Percentiles rank a stretch among this genome's conserved stretches.
These are phyloP conservation scores for Hirsutella minnesotensis DNA, from an alignment of 2,329 filamentous ascomycete species.

Conservation along the genomic window DNA sequence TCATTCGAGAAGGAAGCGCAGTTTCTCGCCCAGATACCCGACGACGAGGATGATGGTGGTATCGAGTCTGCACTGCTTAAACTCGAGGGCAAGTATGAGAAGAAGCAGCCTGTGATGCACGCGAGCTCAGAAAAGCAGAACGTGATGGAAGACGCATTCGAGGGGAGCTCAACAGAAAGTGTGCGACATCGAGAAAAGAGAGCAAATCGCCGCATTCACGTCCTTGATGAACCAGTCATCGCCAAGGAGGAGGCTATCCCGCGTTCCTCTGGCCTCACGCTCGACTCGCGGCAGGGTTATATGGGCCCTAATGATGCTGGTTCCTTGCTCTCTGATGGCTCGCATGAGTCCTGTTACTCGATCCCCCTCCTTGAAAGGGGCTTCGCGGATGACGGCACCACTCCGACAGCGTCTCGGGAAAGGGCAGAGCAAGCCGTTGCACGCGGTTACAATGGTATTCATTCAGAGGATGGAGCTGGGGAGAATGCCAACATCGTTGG, in stretches of 20 bases:
- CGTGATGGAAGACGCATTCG: neutral
- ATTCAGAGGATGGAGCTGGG: conserved; percentile 11
- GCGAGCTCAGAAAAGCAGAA: neutral
- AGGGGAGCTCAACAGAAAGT: neutral
- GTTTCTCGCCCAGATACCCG: conserved; percentile 76
- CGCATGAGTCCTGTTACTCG: conserved; percentile 64
- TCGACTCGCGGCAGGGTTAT: conserved; percentile 11
- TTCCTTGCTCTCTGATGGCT: conserved; percentile 47
- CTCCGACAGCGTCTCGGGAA: conserved; percentile 26
- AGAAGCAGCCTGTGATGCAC: conserved; percentile 29
- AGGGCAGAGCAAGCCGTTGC: conserved; percentile 46
- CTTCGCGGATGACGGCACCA: conserved; percentile 36
- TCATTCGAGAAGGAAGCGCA: conserved; percentile 87
- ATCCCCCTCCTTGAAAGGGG: conserved; percentile 65
- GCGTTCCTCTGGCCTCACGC: neutral
- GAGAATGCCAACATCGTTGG: conserved; percentile 5
- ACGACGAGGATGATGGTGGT: conserved; percentile 70
- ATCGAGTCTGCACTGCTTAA: conserved; percentile 89
- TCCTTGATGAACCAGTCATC: conserved; percentile 28
- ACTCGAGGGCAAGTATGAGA: conserved; percentile 75
- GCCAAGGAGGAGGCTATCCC: neutral
- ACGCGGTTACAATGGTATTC: conserved; percentile 30
- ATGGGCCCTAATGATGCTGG: conserved; percentile 22
- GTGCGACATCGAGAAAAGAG: conserved; percentile 25
- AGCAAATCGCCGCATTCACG: conserved; percentile 32